A percentile compares a stretch with the other conserved stretches of the same genome.
phyloP scores from a whole-genome alignment of 2,329 filamentous ascomycete species.

The Hymenotorrendiella dingleyae region DNA sequence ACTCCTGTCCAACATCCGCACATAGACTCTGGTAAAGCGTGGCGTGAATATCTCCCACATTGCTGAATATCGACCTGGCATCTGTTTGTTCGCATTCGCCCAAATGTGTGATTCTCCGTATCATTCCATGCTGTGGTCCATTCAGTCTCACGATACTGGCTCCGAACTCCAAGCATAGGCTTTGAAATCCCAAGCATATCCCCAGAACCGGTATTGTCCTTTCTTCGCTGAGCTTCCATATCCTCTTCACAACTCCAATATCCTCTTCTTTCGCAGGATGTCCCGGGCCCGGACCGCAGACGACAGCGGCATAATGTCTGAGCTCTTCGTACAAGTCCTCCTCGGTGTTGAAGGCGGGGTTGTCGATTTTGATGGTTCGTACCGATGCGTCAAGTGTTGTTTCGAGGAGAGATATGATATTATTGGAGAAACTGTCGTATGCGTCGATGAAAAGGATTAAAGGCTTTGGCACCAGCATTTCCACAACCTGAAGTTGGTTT shows the following conservation, averaged over 20 bases:
- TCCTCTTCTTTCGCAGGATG: conserved; percentile 67
- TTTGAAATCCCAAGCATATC: conserved; percentile 68
- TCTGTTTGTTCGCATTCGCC: conserved; percentile 20
- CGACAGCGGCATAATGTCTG: conserved; percentile 69
- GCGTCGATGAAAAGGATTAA: conserved; percentile 84
- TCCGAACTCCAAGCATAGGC: conserved; percentile 54
- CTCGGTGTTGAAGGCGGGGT: conserved; percentile 41
- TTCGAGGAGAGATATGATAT: conserved; percentile 78
- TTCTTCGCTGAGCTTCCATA: conserved; percentile 62
- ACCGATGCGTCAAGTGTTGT: conserved; percentile 63
- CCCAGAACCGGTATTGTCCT: conserved; percentile 71
- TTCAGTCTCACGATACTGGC: conserved; percentile 47
- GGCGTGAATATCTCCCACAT: conserved; percentile 28
- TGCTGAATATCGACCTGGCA: conserved; percentile 21
- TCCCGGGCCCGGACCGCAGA: conserved; percentile 87
- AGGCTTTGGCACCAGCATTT: conserved; percentile 26
- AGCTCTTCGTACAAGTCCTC: conserved; percentile 45
- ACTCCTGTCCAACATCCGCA: conserved; percentile 29
- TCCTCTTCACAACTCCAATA: conserved; percentile 70
- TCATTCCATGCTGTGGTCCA: conserved; percentile 56
- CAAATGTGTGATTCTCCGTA: conserved; percentile 48
- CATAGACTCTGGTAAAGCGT: conserved; percentile 38
- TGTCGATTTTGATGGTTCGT: conserved; percentile 66
- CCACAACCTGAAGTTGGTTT: conserved; percentile 11
- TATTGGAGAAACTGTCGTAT: conserved; percentile 95